Conservation (phyloP, 129 eudicot species). For the Deinandra increscens region DNA sequence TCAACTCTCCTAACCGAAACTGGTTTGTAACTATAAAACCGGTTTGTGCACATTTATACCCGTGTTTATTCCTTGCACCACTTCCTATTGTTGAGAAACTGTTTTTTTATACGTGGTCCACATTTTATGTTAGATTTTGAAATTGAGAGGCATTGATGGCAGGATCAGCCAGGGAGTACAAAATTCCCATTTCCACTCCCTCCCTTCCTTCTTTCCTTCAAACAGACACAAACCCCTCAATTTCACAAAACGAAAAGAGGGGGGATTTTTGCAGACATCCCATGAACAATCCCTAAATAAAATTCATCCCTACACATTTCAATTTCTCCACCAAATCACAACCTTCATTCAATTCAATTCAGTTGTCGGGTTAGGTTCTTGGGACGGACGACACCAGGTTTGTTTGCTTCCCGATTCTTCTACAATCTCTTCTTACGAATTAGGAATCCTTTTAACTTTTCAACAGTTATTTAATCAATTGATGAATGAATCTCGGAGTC, state of each 20-base stretch:
- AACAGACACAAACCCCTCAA: constrained; percentile 35
- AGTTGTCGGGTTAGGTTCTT: constrained; percentile 9
- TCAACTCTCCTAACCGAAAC: too few relatives aligned
- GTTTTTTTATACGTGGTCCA: neutral
- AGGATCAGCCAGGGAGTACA: neutral
- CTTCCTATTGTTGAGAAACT: too few relatives aligned
- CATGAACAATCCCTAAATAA: constrained; percentile 21
- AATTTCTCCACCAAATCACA: neutral
- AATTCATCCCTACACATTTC: neutral
- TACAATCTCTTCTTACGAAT: neutral
- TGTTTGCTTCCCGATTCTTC: neutral
- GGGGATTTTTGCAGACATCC: constrained; percentile 10
- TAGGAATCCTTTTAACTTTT: too few relatives aligned
- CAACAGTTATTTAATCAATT: too few relatives aligned
- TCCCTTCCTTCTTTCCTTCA: too few relatives aligned
- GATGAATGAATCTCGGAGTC: too few relatives aligned
- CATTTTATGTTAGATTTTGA: neutral
- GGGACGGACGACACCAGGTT: constrained; percentile 34
- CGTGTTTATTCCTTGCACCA: too few relatives aligned
- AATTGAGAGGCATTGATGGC: neutral
- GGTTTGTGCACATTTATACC: too few relatives aligned
- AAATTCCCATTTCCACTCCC: constrained; percentile 29
- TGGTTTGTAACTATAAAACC: too few relatives aligned
- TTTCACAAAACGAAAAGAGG: constrained; percentile 21
- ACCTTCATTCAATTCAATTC: neutral